Conservation (phyloP, 1,284 basidiomycete genomes). For the Moniliophthora roreri region DNA sequence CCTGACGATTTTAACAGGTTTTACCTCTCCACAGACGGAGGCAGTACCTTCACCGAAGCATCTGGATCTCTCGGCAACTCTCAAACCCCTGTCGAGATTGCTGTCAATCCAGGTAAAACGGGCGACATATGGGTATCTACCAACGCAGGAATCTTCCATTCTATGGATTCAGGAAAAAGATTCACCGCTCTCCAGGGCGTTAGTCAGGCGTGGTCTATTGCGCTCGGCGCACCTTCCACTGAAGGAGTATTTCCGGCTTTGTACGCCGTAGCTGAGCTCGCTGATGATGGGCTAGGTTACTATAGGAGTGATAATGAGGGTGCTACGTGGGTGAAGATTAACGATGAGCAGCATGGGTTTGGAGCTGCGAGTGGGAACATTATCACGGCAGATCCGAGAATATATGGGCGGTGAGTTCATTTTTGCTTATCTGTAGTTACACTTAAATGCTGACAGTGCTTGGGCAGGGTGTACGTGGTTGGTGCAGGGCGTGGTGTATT, state of each 20-base stretch:
- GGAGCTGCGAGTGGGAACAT: slow-evolving; percentile 48
- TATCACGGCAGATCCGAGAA: slow-evolving; percentile 52
- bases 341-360: slow-evolving; percentile 61
- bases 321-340: slow-evolving; percentile 60
- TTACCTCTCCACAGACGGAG: slow-evolving; percentile 57
- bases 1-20: slow-evolving; percentile 41
- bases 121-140: slow-evolving; percentile 65
- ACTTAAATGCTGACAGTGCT: background rate
- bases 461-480: slow-evolving; percentile 56
- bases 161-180: slow-evolving; percentile 49
- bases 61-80: slow-evolving; percentile 48
- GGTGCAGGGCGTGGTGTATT: slow-evolving; percentile 68
- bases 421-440: background rate
- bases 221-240: slow-evolving; percentile 54
- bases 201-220: slow-evolving; percentile 56
- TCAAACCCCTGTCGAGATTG: slow-evolving; percentile 47
- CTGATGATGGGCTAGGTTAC: slow-evolving; percentile 43
- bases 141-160: slow-evolving; percentile 61
- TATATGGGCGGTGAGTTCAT: slow-evolving; percentile 51
- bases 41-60: slow-evolving; percentile 44
- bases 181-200: slow-evolving; percentile 50
- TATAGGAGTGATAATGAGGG: slow-evolving; percentile 61
- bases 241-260: slow-evolving; percentile 54
- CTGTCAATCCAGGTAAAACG: slow-evolving; percentile 51
- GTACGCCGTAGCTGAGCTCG: slow-evolving; percentile 53